phyloP scores from a whole-genome alignment of 345 rosid genomes.

The Aurinia saxatilis region DNA sequence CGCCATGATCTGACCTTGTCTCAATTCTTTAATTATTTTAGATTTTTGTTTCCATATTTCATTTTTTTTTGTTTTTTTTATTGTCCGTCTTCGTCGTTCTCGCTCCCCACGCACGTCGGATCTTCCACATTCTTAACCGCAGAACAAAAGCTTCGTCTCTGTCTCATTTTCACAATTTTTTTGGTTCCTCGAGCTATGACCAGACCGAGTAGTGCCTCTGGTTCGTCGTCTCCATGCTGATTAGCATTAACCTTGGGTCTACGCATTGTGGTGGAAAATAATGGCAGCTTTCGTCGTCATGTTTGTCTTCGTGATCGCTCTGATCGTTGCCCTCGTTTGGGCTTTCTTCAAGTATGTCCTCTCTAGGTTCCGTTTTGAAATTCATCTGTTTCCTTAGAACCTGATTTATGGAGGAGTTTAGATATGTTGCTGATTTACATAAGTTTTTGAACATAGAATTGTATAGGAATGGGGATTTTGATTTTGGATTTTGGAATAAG shows the following conservation, averaged over 20 bases:
- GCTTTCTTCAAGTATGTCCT: conserved; percentile 27
- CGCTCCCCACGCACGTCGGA: conserved; percentile 8
- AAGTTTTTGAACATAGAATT: neutral
- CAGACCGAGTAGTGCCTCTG: neutral
- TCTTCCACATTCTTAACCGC: conserved; percentile 3
- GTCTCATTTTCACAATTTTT: neutral
- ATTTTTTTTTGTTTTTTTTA: no score
- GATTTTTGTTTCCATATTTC: no score
- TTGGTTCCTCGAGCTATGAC: conserved; percentile 1
- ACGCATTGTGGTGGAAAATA: neutral
- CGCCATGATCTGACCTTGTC: no score
- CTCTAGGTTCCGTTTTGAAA: neutral
- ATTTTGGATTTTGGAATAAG: neutral
- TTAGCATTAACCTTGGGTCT: neutral
- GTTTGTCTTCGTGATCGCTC: conserved; percentile 18
- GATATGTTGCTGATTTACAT: neutral
- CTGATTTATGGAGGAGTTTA: neutral
- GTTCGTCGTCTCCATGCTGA: conserved; percentile 9
- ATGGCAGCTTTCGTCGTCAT: conserved; percentile 15
- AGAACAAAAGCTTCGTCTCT: neutral
- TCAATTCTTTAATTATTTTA: no score
- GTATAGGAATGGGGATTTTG: neutral
- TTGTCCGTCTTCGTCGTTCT: conserved; percentile 6
- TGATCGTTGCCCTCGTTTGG: conserved; percentile 17
- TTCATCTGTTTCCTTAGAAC: neutral